These are phyloP conservation scores for Arthrinium phaeospermum DNA, from an alignment of 2,329 filamentous ascomycete genomes.

Conservation along the genomic window DNA sequence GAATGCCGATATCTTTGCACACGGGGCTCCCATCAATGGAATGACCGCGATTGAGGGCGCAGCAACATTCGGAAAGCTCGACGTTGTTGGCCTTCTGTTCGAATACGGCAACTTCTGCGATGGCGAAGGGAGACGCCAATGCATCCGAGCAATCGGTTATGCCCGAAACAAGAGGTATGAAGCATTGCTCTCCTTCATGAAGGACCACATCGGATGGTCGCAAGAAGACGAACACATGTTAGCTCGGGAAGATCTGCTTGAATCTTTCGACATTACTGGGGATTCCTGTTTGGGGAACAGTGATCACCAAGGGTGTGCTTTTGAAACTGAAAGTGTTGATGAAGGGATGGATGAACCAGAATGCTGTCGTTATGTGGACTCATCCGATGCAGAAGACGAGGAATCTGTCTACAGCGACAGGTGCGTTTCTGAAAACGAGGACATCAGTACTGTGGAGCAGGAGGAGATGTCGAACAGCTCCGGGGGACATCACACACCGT, in stretches of 20 bases:
- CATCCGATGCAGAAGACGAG: not conserved
- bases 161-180: not conserved
- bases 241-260: not conserved
- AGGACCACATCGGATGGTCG: not conserved
- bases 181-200: not conserved
- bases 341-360: not conserved
- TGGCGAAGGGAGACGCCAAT: not conserved
- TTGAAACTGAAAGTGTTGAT: not conserved
- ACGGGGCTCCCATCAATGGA: not conserved
- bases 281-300: not conserved
- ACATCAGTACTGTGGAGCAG: no score
- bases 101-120: not conserved
- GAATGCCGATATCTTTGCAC: not conserved
- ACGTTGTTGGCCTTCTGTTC: not conserved
- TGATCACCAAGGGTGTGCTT: not conserved
- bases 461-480: no score
- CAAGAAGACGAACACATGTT: not conserved
- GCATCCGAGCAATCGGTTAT: not conserved
- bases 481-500: no score
- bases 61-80: not conserved
- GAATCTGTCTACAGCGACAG: no score
- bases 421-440: no score
- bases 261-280: not conserved
- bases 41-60: not conserved
- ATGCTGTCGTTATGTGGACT: not conserved